A percentile compares a stretch with the other conserved stretches of the same genome.
Evolutionary conservation across 2,329 filamentous ascomycete species (phyloP).

Genomic region (Sarocladium oryzae): DNA sequence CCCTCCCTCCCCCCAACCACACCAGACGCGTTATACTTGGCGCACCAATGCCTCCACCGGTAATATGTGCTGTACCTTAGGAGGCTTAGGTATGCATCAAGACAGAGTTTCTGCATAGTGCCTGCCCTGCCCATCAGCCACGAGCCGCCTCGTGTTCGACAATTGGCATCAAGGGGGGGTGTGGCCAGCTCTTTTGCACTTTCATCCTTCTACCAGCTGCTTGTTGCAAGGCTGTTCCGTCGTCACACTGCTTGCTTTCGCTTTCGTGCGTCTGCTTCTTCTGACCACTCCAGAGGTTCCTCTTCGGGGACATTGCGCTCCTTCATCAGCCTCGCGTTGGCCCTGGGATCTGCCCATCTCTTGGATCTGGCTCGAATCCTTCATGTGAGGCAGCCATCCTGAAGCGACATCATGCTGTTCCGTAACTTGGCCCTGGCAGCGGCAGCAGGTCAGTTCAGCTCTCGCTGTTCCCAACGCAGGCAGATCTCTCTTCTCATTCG

Average conservation of each 20-base stretch:
- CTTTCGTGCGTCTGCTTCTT: not conserved
- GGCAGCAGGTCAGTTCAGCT: conserved; percentile 3
- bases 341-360: not conserved
- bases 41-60: not conserved
- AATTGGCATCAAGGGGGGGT: conserved; percentile 4
- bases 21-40: not conserved
- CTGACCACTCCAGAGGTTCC: not conserved
- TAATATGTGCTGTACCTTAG: no score
- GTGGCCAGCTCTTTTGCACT: not conserved
- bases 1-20: not conserved
- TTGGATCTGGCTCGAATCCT: not conserved
- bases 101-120: no score
- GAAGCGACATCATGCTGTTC: conserved; percentile 7
- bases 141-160: conserved; percentile 5
- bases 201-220: not conserved
- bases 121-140: no score
- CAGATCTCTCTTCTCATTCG: not conserved
- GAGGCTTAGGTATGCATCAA: no score
- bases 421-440: conserved; percentile 7
- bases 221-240: not conserved
- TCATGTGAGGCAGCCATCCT: not conserved
- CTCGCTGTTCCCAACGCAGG: not conserved
- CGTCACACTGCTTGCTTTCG: not conserved
- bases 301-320: not conserved
- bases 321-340: not conserved